Evolutionary conservation across 805 yeast genomes (phyloP).

Genomic region (Kodamaea sagamina): DNA sequence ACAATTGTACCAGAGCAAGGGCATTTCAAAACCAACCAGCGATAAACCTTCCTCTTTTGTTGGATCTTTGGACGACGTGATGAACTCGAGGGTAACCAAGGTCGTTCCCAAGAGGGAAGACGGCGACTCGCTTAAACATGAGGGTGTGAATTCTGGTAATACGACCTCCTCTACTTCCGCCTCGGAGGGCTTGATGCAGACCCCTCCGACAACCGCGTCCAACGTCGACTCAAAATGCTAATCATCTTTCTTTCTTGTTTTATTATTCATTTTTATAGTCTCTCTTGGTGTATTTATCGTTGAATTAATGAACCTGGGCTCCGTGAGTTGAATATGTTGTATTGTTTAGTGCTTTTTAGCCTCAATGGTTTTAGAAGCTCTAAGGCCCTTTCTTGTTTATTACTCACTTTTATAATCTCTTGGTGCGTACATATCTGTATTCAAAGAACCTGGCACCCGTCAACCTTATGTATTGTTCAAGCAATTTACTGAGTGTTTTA

Average conservation of each 20-base stretch:
- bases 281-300: slow-evolving; percentile 9
- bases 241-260: slow-evolving; percentile 15
- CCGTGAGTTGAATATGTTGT: no score
- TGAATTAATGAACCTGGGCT: not conserved
- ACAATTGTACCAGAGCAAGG: slow-evolving; percentile 23
- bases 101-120: slow-evolving; percentile 11
- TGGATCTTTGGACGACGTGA: slow-evolving; percentile 14
- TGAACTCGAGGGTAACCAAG: slow-evolving; percentile 14
- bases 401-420: not conserved
- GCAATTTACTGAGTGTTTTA: no score
- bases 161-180: slow-evolving; percentile 1
- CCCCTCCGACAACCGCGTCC: slow-evolving; percentile 16
- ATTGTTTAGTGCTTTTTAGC: no score
- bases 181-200: slow-evolving; percentile 13
- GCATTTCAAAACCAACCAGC: slow-evolving; percentile 10
- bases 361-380: no score
- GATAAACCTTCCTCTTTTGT: slow-evolving; percentile 6
- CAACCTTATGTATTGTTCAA: no score
- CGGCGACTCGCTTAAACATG: slow-evolving; percentile 3
- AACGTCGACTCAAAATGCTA: slow-evolving; percentile 9
- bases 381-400: not conserved
- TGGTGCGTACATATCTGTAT: no score
- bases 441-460: no score
- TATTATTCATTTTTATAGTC: slow-evolving; percentile 13
- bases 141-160: slow-evolving; percentile 6